These are phyloP conservation scores for Pelargonium nanum DNA, from an alignment of 345 rosid species.

Conservation along the genomic window DNA sequence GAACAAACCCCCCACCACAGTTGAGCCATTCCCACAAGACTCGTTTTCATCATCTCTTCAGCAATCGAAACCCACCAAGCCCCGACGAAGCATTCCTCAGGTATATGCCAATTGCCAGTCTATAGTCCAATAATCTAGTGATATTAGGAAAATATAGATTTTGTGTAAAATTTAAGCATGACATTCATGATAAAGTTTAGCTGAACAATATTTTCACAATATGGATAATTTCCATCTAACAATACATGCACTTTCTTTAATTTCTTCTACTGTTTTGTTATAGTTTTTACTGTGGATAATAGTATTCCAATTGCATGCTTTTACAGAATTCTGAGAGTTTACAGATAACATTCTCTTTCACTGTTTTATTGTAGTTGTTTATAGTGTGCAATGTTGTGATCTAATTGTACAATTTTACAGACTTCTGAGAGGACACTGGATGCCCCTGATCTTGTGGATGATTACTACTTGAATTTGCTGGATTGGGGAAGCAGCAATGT, in stretches of 20 bases:
- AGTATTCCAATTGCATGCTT: not conserved
- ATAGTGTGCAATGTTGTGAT: not conserved
- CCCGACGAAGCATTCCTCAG: conserved; percentile 10
- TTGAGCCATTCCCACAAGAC: conserved; percentile 1
- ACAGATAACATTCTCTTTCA: too few species aligned
- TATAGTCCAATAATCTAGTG: not conserved
- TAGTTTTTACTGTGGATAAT: not conserved
- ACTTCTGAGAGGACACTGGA: conserved; percentile 30
- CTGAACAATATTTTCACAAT: too few species aligned
- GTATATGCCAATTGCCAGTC: not conserved
- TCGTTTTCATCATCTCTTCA: not conserved
- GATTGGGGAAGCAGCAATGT: conserved; percentile 38
- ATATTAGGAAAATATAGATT: not conserved
- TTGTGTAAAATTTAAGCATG: not conserved
- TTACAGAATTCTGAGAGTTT: conserved; percentile 25
- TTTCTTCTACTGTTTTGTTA: not conserved
- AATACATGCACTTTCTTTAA: not conserved
- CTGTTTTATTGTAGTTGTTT: not conserved
- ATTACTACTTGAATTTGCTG: conserved; percentile 32
- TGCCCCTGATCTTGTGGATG: conserved; percentile 30
- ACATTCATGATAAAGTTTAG: too few species aligned
- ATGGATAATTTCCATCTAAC: not conserved
- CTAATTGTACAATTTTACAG: conserved; percentile 9
- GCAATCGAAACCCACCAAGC: conserved; percentile 4
- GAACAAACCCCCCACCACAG: conserved; percentile 10